Evolutionary conservation across 2,329 filamentous ascomycete genomes (phyloP).

Genomic region (Pseudogymnoascus sp.): DNA sequence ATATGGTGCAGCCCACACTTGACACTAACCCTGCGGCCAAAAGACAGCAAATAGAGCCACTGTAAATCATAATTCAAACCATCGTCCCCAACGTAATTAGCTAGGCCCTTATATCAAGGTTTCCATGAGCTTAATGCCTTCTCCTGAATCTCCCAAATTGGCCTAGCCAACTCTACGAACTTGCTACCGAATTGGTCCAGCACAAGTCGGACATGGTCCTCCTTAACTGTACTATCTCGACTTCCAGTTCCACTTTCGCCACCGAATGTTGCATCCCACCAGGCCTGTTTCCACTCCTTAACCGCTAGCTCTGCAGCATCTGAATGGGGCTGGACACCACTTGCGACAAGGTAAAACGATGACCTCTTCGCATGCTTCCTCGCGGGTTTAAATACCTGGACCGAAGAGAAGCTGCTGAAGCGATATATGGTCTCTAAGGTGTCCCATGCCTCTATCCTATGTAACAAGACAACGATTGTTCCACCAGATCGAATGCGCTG

Average conservation of each 20-base stretch:
- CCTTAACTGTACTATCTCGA: not conserved
- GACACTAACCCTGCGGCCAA: not conserved
- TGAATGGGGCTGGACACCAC: slow-evolving; percentile 14
- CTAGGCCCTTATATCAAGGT: not conserved
- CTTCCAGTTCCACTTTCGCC: slow-evolving; percentile 14
- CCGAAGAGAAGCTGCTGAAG: slow-evolving; percentile 19
- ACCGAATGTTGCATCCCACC: slow-evolving; percentile 20
- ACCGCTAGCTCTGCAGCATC: slow-evolving; percentile 13
- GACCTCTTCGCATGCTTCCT: slow-evolving; percentile 17
- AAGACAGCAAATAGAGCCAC: not conserved
- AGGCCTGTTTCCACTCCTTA: slow-evolving; percentile 18
- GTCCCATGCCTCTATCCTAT: slow-evolving; percentile 19
- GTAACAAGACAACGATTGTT: slow-evolving; percentile 21
- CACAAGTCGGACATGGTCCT: slow-evolving; percentile 12
- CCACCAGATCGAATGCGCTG: slow-evolving; percentile 17
- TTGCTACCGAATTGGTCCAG: slow-evolving; percentile 16
- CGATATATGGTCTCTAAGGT: slow-evolving; percentile 17
- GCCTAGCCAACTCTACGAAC: slow-evolving; percentile 14
- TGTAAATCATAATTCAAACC: not conserved
- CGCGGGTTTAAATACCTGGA: slow-evolving; percentile 21
- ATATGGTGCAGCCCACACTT: not conserved
- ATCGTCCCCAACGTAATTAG: not conserved
- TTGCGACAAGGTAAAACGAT: slow-evolving; percentile 23
- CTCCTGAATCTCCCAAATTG: slow-evolving; percentile 19
- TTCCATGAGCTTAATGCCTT: slow-evolving; percentile 15